phyloP scores from a whole-genome alignment of 805 yeast species.

The Saturnispora sanitii region DNA sequence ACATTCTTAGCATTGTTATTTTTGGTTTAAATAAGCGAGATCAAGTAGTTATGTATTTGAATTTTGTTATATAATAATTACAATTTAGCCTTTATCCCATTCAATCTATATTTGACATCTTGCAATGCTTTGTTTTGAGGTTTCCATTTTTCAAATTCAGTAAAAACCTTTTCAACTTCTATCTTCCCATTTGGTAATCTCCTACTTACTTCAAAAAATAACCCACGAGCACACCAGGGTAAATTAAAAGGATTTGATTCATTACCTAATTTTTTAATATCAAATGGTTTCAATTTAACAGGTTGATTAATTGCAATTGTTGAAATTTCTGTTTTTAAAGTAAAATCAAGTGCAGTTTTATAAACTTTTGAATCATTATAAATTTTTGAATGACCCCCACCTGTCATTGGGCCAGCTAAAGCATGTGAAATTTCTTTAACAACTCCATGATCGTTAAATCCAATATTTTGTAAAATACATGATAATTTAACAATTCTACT shows the following conservation, averaged over 20 bases:
- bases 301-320: slow-evolving; percentile 21
- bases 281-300: slow-evolving; percentile 32
- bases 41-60: too few species aligned
- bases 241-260: slow-evolving; percentile 62
- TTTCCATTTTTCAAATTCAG: slow-evolving; percentile 75
- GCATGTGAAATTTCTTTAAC: slow-evolving; percentile 72
- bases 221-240: slow-evolving; percentile 90
- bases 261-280: slow-evolving; percentile 53
- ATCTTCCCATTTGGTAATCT: slow-evolving; percentile 34
- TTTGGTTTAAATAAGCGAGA: too few species aligned
- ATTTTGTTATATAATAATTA: too few species aligned
- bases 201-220: slow-evolving; percentile 44
- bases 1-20: too few species aligned
- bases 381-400: slow-evolving; percentile 88
- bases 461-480: slow-evolving; percentile 63
- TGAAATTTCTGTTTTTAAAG: slow-evolving; percentile 54
- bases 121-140: slow-evolving; percentile 77
- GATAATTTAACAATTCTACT: slow-evolving; percentile 65
- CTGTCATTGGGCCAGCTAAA: slow-evolving; percentile 84
- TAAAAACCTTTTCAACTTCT: slow-evolving; percentile 51
- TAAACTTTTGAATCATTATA: slow-evolving; percentile 82
- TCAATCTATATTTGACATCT: slow-evolving; percentile 59
- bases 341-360: slow-evolving; percentile 63
- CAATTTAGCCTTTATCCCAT: slow-evolving; percentile 27
- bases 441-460: slow-evolving; percentile 77